Base-by-base conservation (phyloP, 2,329 filamentous ascomycete species). In the Apiospora hydei region DNA sequence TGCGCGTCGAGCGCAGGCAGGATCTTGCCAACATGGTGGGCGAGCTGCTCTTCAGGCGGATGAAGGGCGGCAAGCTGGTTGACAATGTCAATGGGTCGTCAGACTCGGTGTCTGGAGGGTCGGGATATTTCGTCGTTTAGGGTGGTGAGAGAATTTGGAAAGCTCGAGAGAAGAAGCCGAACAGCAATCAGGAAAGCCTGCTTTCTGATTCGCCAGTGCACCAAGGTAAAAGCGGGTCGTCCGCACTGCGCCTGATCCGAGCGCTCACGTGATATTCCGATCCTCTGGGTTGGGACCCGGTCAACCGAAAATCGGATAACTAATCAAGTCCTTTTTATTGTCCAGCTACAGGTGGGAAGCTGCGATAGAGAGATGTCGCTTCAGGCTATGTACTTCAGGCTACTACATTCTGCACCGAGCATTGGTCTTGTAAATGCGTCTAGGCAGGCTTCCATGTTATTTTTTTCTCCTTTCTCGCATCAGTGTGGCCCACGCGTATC, bases 1-100 rank as follows among this genome's bases (percentile, higher is more conserved):
- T 89, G 91, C 95, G 95, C 90, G 93, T 90, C 84, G 93, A 91
- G 89, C 94, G 94, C 89, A 97, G 87, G 87, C 91, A 91, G 86
- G 95, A 94, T 90, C 95, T 93, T 88, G 94, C 93, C 90, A 98
- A 92, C 96, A 98, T 98, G 84, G 85, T 93, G 89, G 85, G 84
- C 84, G 81, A 82, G 78, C 81, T 82, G 80, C 81, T 84, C 78
- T 82, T 82, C 79, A 79, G 81, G 79, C 80, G 78, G 78, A 78
- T 79, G 75, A 77, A 75, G 73, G 73, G 73, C 73, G 71, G 72
- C 78, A 77, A 77, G 76, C 77, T 72, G 72, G 70, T 69, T 69
- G 70, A 69, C 70, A 68, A 69, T 67, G 72, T 73, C 70, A 73
- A 71, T 73, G 72, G 72, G 72, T 73, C 72, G 72, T 71, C 67